Evolutionary conservation across 2,329 filamentous ascomycete genomes (phyloP).

Genomic region (Phialophora expanda): DNA sequence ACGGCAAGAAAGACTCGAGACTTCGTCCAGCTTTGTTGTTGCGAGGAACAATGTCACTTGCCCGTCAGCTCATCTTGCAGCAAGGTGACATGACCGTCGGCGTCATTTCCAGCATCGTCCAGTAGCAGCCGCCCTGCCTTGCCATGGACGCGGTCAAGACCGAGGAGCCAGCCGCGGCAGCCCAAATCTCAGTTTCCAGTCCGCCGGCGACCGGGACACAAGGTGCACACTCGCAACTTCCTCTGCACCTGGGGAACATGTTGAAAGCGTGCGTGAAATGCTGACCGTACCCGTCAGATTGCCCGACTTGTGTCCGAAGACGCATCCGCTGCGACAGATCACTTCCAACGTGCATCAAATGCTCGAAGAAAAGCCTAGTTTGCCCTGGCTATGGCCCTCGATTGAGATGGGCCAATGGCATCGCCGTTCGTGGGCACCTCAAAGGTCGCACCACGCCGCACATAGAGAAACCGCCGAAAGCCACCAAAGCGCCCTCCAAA

Average conservation of each 20-base stretch:
- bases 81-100: conserved; percentile 1
- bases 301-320: conserved; percentile 38
- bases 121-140: neutral
- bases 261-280: conserved; percentile 1
- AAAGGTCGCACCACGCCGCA: conserved; percentile 35
- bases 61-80: neutral
- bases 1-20: conserved; percentile 4
- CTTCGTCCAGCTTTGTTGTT: conserved; percentile 6
- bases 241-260: conserved; percentile 5
- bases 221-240: conserved; percentile 25
- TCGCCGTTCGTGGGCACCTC: conserved; percentile 41
- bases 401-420: conserved; percentile 40
- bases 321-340: conserved; percentile 41
- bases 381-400: conserved; percentile 41
- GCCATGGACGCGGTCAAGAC: conserved; percentile 14
- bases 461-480: conserved; percentile 25
- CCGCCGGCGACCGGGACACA: conserved; percentile 24
- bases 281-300: conserved; percentile 24
- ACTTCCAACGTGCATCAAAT: conserved; percentile 40
- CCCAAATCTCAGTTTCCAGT: conserved; percentile 12
- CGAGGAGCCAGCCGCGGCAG: conserved; percentile 1
- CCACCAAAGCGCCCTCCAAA: conserved; percentile 20
- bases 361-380: conserved; percentile 38
- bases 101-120: neutral
- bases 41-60: neutral